phyloP scores from a whole-genome alignment of 139 green algal genomes.

The Deuterostichococcus epilithicus region DNA sequence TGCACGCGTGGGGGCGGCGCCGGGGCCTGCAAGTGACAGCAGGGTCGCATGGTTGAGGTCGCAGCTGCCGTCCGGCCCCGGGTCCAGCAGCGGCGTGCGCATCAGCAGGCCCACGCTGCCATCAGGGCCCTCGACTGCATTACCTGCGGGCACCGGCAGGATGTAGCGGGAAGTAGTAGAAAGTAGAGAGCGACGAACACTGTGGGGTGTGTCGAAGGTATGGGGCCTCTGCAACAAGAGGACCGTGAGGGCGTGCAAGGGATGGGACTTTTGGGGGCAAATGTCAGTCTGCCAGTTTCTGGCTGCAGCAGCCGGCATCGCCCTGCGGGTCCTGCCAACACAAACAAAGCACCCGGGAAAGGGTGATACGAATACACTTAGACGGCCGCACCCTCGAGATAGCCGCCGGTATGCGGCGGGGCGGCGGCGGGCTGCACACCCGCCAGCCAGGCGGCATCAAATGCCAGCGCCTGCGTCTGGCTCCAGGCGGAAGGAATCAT shows the following conservation, averaged over 20 bases:
- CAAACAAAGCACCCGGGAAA: no score
- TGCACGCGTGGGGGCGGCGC: no score
- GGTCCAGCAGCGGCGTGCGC: conserved; percentile 16
- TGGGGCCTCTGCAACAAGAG: no score
- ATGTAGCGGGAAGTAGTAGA: no score
- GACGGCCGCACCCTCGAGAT: not conserved
- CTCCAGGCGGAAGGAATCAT: conserved; percentile 9
- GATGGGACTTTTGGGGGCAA: no score
- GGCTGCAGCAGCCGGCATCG: no score
- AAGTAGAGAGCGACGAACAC: no score
- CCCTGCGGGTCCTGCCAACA: no score
- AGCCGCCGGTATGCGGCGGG: not conserved
- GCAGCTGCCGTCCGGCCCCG: not conserved
- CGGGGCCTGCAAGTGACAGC: not conserved
- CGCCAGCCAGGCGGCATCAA: not conserved
- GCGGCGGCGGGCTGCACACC: not conserved
- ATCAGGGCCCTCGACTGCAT: conserved; percentile 7
- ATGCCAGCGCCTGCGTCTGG: not conserved
- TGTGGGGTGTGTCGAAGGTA: no score
- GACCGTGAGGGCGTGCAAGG: no score
- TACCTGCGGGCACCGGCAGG: conserved; percentile 5
- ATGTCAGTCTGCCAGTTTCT: no score
- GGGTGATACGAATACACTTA: no score
- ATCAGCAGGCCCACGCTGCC: conserved; percentile 17
- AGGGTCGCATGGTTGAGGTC: conserved; percentile 25